Percentiles rank a stretch among this genome's conserved stretches.
Conservation (phyloP, 179 eudicot genomes). For the Spergularia azorica region DNA sequence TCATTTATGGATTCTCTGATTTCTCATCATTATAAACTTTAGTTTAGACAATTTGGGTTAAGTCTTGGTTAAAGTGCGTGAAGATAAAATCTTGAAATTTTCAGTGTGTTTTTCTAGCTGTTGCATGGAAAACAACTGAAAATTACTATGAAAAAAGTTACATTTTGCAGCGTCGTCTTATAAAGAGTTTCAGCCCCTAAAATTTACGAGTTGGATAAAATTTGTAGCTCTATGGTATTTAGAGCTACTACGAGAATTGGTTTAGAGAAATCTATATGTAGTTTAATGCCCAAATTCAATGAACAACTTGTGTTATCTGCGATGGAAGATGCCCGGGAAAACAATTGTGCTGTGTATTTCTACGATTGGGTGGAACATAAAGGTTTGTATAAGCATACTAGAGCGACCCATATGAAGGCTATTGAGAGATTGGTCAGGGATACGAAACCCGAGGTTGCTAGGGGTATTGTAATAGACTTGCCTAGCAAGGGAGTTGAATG, state of each 20-base stretch:
- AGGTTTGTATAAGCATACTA: slow-evolving; percentile 56
- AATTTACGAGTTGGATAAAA: slow-evolving; percentile 31
- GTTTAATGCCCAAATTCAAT: slow-evolving; percentile 66
- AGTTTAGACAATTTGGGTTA: too few relatives aligned
- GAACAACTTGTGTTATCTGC: slow-evolving; percentile 62
- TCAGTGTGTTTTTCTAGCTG: too few relatives aligned
- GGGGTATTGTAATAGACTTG: slow-evolving; percentile 83
- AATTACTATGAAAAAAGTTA: too few relatives aligned
- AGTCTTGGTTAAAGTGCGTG: too few relatives aligned
- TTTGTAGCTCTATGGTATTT: slow-evolving; percentile 83
- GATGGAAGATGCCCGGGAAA: slow-evolving; percentile 51
- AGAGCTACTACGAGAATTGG: slow-evolving; percentile 81
- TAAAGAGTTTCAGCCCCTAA: too few relatives aligned
- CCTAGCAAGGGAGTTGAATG: slow-evolving; percentile 62
- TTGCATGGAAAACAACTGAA: too few relatives aligned
- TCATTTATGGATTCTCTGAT: too few relatives aligned
- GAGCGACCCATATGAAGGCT: slow-evolving; percentile 63
- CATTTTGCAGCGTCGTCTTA: too few relatives aligned
- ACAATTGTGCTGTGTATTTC: slow-evolving; percentile 81
- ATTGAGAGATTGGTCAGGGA: slow-evolving; percentile 67
- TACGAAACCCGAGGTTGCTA: slow-evolving; percentile 75
- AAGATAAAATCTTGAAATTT: too few relatives aligned
- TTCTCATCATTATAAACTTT: too few relatives aligned
- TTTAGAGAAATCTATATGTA: slow-evolving; percentile 81
- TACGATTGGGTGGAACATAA: slow-evolving; percentile 87